These are phyloP conservation scores for Plantago coronopus DNA, from an alignment of 305 asterid genomes.

Conservation along the genomic window DNA sequence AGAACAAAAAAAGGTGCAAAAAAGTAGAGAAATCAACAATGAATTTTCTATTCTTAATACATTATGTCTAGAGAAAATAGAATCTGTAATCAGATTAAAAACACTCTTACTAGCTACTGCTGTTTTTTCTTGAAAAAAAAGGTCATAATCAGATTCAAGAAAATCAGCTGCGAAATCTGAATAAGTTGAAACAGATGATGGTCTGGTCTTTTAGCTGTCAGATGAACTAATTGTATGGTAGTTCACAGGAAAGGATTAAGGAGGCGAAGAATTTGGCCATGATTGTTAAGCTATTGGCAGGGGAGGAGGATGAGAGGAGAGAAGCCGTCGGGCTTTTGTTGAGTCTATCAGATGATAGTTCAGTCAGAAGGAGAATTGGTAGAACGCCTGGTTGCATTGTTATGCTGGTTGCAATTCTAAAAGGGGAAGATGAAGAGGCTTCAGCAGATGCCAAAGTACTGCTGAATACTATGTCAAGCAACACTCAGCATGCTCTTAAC, in stretches of 20 bases:
- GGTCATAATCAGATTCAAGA: no score
- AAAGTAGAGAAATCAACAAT: neutral
- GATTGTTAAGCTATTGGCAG: conserved; percentile 59
- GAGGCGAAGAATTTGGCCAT: conserved; percentile 42
- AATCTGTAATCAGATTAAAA: conserved; percentile 2
- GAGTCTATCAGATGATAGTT: conserved; percentile 40
- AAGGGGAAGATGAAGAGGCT: conserved; percentile 51
- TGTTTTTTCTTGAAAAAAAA: neutral
- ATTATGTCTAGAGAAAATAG: neutral
- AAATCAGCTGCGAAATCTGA: conserved; percentile 4
- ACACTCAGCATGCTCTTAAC: conserved; percentile 75
- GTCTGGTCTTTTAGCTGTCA: neutral
- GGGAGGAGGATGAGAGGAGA: conserved; percentile 59
- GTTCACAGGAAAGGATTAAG: conserved; percentile 75
- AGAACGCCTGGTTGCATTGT: conserved; percentile 68
- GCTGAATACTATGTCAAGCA: conserved; percentile 56
- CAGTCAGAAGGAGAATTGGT: conserved; percentile 55
- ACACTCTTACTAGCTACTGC: neutral
- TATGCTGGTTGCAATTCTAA: conserved; percentile 68
- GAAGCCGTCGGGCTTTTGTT: conserved; percentile 69
- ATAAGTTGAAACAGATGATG: neutral
- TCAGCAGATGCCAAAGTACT: conserved; percentile 52
- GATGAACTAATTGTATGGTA: conserved; percentile 30
- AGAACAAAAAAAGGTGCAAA: neutral
- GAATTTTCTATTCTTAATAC: neutral